A percentile compares a stretch with the other conserved stretches of the same genome.
Conservation (phyloP, 2,329 filamentous ascomycete species). For the Beauveria caledonica region DNA sequence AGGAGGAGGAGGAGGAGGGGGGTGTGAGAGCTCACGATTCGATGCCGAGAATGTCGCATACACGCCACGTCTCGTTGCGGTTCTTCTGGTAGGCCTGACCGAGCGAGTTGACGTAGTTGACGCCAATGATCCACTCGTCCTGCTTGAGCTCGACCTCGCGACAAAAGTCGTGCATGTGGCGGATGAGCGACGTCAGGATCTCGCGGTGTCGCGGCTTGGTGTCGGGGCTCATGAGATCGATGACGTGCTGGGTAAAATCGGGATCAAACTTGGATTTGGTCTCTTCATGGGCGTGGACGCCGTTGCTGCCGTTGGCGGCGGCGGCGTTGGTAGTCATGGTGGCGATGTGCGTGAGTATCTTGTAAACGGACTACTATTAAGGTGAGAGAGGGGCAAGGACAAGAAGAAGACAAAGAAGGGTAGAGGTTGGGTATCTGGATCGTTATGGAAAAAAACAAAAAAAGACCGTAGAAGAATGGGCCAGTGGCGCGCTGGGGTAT, state of each 20-base stretch:
- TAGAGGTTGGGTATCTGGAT: background rate
- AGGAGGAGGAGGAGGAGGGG: background rate
- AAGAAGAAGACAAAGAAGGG: no score
- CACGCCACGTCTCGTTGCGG: constrained; percentile 65
- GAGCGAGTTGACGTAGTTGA: constrained; percentile 66
- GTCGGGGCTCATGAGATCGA: constrained; percentile 65
- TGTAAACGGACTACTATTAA: no score
- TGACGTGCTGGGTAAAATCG: constrained; percentile 65
- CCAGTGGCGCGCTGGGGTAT: background rate
- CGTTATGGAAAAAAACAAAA: no score
- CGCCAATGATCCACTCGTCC: constrained; percentile 69
- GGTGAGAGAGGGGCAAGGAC: no score
- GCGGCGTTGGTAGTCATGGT: background rate
- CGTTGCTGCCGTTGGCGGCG: constrained; percentile 14
- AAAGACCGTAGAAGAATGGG: background rate
- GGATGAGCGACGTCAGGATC: constrained; percentile 56
- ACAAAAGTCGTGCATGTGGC: constrained; percentile 69
- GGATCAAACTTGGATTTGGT: constrained; percentile 53
- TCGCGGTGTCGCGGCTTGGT: constrained; percentile 55
- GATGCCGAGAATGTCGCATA: constrained; percentile 66
- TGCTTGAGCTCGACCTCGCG: constrained; percentile 69
- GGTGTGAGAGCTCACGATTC: constrained; percentile 47
- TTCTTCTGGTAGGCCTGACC: constrained; percentile 60
- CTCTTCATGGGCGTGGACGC: constrained; percentile 19
- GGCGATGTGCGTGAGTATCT: background rate